Conservation (phyloP, 257 asterid genomes). For the Nicotiana tabacum region DNA sequence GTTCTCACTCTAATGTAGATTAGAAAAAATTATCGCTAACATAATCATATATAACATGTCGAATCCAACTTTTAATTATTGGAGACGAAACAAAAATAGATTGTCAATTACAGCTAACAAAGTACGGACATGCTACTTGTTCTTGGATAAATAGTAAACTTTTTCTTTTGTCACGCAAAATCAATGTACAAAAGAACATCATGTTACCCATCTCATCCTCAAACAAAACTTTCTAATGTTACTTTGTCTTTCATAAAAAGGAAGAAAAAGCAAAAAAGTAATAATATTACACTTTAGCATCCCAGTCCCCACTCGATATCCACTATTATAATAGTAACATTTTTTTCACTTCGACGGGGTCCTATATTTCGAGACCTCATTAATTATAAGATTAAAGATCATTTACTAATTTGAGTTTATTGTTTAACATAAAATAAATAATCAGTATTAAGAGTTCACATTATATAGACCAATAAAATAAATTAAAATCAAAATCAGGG, state of each 20-base stretch:
- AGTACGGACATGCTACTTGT: constrained; percentile 9
- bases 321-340: no score
- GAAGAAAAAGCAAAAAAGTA: not conserved
- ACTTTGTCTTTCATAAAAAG: not conserved
- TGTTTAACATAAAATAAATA: not conserved
- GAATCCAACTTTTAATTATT: not conserved
- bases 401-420: not conserved
- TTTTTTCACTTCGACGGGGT: not conserved
- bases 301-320: not conserved
- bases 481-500: not conserved
- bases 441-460: no score
- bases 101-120: not conserved
- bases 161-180: not conserved
- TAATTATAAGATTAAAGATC: not conserved
- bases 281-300: not conserved
- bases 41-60: not conserved
- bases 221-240: not conserved
- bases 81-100: not conserved
- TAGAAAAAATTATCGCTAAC: not conserved
- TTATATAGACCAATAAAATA: no score
- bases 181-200: not conserved
- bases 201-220: constrained; percentile 10
- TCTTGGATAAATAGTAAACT: not conserved
- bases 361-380: not conserved
- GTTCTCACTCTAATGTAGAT: not conserved